phyloP scores from a whole-genome alignment of 2,329 filamentous ascomycete genomes.

The Penicillium sp. region DNA sequence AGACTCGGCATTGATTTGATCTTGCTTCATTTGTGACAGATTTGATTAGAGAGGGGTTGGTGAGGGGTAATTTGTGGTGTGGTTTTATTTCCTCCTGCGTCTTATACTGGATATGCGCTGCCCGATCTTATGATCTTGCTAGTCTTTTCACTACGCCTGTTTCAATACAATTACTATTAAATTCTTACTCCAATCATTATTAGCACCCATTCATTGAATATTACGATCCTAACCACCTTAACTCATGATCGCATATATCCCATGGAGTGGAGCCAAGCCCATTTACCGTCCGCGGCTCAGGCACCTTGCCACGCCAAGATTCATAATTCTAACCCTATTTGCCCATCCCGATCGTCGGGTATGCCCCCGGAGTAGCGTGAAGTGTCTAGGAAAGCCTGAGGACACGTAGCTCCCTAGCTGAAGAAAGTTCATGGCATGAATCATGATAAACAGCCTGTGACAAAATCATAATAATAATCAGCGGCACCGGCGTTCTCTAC shows the following conservation, averaged over 20 bases:
- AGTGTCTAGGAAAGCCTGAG: background rate
- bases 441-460: background rate
- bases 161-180: too few species aligned
- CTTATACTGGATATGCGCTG: background rate
- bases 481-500: background rate
- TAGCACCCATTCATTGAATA: too few species aligned
- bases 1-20: background rate
- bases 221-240: too few species aligned
- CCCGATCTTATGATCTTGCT: background rate
- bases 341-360: slow-evolving; percentile 1
- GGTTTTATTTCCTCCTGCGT: background rate
- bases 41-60: background rate
- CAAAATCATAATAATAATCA: background rate
- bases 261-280: background rate
- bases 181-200: too few species aligned
- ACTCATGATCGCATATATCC: too few species aligned
- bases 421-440: background rate
- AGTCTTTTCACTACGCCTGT: background rate
- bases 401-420: background rate
- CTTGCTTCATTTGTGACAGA: background rate
- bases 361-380: background rate
- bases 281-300: background rate
- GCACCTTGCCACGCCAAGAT: background rate
- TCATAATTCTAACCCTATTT: background rate
- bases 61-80: slow-evolving; percentile 3